Evolutionary conservation across 2,329 filamentous ascomycete species (phyloP), one percentile per base, ranked within the genome.

Genomic region (Nemania diffusa): DNA sequence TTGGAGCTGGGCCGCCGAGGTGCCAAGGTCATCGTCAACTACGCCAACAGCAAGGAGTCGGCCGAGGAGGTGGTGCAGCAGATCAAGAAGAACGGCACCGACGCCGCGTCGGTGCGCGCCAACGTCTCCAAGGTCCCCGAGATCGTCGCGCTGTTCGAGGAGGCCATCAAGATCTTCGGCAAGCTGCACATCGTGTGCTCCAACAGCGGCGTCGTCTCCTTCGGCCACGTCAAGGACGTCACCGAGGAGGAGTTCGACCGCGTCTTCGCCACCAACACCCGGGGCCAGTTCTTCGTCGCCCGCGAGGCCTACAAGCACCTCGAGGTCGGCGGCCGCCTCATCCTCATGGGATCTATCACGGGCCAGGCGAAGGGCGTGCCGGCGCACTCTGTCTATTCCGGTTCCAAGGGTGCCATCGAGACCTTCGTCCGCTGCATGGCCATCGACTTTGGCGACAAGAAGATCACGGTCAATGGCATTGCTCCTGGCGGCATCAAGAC

Each of bases 381-480:
- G 68, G 87, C 89, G 75, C 91, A 93, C 78, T 85, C 89, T 15
- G 84, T 94, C 55, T 94, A 94, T 84, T 91, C 91, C 24, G 91
- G 88, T 15, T 88, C 85, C 78, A 94, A 94, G 84, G 91, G 90
- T 73, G 88, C 91, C 42, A 90, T 93, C 68, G 91, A 93, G 80
- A 90, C 90, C 11, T 92, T 93, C 79, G 90, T 91, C 72, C 90
- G 91, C 78, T 89, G 87, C 73, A 91, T 93, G 80, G 90, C 91
- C 5, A 90, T 89, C 53, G 90, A 92, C 81, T 88, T 87, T 71
- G 88, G 90, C 61, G 86, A 90, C 81, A 85, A 88, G 74, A 87
- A 87, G 63, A 89, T 91, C 76, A 90, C 88, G 0, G 88, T 91
- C 77, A 91, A 91, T 74, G 87, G 86, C 51, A 84, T 91, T 34